A percentile compares a stretch with the other conserved stretches of the same genome.
Evolutionary conservation across 2,329 filamentous ascomycete species (phyloP).

Genomic region (Lasiodiplodia hormozganensis): DNA sequence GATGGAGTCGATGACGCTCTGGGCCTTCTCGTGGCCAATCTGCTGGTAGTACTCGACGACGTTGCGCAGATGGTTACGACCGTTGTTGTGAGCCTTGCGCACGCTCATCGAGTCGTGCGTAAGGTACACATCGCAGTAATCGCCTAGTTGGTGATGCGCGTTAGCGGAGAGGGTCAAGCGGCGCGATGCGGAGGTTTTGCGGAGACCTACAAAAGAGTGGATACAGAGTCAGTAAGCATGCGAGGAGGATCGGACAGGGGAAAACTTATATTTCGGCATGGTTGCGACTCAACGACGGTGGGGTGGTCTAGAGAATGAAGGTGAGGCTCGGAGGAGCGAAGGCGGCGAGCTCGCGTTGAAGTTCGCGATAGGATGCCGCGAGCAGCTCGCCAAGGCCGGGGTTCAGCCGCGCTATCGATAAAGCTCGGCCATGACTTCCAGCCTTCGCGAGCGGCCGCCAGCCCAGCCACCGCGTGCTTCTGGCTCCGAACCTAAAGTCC

Average conservation of each 20-base stretch:
- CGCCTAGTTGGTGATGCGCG: slow-evolving; percentile 58
- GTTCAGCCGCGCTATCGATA: slow-evolving; percentile 9
- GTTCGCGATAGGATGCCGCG: slow-evolving; percentile 21
- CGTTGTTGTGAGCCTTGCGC: slow-evolving; percentile 96
- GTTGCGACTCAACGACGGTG: slow-evolving; percentile 45
- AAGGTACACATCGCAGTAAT: slow-evolving; percentile 99
- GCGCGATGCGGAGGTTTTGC: slow-evolving; percentile 16
- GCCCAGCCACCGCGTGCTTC: slow-evolving; percentile 4
- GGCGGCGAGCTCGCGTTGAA: slow-evolving; percentile 22
- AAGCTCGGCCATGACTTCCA: slow-evolving; percentile 10
- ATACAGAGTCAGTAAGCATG: slow-evolving; percentile 34
- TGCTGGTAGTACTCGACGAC: slow-evolving; percentile 99
- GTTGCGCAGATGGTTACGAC: slow-evolving; percentile 95
- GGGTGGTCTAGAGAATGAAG: background rate
- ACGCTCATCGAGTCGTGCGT: slow-evolving; percentile 99
- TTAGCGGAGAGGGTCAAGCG: slow-evolving; percentile 33
- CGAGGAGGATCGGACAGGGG: slow-evolving; percentile 20
- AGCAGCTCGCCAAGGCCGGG: slow-evolving; percentile 12
- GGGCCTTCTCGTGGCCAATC: slow-evolving; percentile 97
- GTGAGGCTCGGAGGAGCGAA: slow-evolving; percentile 6
- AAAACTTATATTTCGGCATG: slow-evolving; percentile 85
- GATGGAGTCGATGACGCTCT: slow-evolving; percentile 98
- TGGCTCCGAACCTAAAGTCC: background rate
- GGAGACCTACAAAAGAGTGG: slow-evolving; percentile 72
- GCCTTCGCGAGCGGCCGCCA: background rate